Conservation (phyloP, 257 asterid species). For the Solanum chilense region DNA sequence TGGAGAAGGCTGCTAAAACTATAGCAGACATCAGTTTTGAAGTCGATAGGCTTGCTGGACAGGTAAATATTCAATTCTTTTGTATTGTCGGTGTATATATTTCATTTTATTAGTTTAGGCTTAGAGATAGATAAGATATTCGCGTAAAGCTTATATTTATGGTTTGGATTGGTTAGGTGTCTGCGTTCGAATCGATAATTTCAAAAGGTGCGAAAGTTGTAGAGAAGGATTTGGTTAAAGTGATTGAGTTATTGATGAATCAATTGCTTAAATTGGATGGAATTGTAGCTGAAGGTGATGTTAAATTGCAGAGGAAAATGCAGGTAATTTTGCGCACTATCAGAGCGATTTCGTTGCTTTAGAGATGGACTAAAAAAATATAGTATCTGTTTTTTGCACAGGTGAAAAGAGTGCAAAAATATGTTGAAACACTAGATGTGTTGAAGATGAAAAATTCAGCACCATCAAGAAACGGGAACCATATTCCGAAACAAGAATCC, state of each 20-base stretch:
- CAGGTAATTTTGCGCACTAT: slow-evolving; percentile 32
- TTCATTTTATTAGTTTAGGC: not conserved
- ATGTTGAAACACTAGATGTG: slow-evolving; percentile 64
- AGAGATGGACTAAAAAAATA: not conserved
- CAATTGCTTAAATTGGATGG: slow-evolving; percentile 67
- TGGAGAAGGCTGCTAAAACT: slow-evolving; percentile 57
- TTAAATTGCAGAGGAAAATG: slow-evolving; percentile 67
- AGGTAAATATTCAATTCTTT: slow-evolving; percentile 26
- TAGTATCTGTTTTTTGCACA: slow-evolving; percentile 2
- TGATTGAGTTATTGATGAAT: slow-evolving; percentile 72
- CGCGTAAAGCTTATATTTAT: not conserved
- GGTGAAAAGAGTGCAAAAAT: slow-evolving; percentile 73
- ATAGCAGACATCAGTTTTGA: slow-evolving; percentile 68
- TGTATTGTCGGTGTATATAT: not conserved
- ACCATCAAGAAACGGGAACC: slow-evolving; percentile 6
- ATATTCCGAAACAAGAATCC: not conserved
- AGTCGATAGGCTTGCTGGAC: slow-evolving; percentile 55
- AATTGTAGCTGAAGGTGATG: slow-evolving; percentile 56
- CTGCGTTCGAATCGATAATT: slow-evolving; percentile 50
- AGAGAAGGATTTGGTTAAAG: slow-evolving; percentile 46
- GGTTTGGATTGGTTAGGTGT: slow-evolving; percentile 38
- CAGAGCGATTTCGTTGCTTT: not conserved
- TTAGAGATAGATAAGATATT: not conserved
- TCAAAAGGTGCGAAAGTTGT: slow-evolving; percentile 63
- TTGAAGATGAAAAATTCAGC: slow-evolving; percentile 56